These are phyloP conservation scores for Chrysoporthe deuterocubensis DNA, from an alignment of 2,329 filamentous ascomycete genomes.

Conservation along the genomic window DNA sequence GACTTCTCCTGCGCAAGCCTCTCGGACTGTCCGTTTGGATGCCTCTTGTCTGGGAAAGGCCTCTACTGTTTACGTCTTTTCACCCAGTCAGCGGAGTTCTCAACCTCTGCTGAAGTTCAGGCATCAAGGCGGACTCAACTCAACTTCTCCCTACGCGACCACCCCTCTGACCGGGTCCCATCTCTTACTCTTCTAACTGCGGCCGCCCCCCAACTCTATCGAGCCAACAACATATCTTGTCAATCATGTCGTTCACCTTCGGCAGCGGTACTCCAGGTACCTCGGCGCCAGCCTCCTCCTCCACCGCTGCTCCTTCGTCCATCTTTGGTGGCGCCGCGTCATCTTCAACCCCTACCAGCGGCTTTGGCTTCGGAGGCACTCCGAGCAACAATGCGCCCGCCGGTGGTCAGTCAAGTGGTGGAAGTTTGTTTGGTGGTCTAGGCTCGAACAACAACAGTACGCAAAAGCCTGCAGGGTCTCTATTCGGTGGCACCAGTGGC, in stretches of 20 bases:
- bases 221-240: conserved; percentile 1
- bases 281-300: conserved; percentile 44
- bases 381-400: conserved; percentile 22
- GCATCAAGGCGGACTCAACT: neutral
- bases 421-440: conserved; percentile 42
- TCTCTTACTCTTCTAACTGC: neutral
- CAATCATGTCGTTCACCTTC: conserved; percentile 34
- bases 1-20: neutral
- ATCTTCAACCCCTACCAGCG: conserved; percentile 23
- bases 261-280: conserved; percentile 37
- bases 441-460: conserved; percentile 19
- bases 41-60: neutral
- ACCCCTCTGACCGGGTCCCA: neutral
- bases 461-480: conserved; percentile 13
- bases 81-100: neutral
- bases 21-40: neutral
- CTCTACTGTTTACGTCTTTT: neutral
- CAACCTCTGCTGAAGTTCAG: neutral
- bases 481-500: conserved; percentile 20
- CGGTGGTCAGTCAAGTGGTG: conserved; percentile 27
- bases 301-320: conserved; percentile 45
- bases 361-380: conserved; percentile 48
- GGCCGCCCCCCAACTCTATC: neutral
- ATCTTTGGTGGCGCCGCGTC: conserved; percentile 43
- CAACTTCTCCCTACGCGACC: neutral